Base-by-base conservation (phyloP, 768 basidiomycete genomes). In the Agaricus subrufescens region DNA sequence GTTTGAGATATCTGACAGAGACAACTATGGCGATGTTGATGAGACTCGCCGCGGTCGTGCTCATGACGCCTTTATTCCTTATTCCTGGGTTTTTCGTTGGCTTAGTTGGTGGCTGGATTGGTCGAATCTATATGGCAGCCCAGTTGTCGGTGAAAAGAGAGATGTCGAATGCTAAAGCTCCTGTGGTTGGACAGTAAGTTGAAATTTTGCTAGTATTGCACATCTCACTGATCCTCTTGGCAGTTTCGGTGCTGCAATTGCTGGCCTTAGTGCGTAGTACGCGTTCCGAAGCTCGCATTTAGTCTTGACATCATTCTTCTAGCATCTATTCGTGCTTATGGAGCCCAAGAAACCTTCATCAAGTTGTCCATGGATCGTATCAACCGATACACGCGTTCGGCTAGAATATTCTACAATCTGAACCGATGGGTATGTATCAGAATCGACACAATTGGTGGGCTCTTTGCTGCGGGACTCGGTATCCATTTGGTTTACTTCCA, bases 271-370 rank as follows among this genome's bases (percentile, higher is more conserved):
- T 75, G 71, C 54, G 71, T 57, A 12, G 10, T n/a, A 12, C 27
- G 23, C 46, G 19, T 27, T 27, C 31, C 7, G 10, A 7, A 10
- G 4, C 26, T 8, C 19, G 37, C 40, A 42, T 19, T 15, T 43
- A 9, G 10, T 42, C 60, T 42, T 19, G 31, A 31, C 50, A 19
- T 43, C 37, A 25, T 40, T 14, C 34, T 42, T 26, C 50, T 19
- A 77, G 77, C 69, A n/a, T 76, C 83, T 9, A 82, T 88, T 54
- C 73, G 85, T 27, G 86, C 85, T 2, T 88, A 83, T 63, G 78
- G 79, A 2, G 81, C 81, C 11, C 75, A 86, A 68, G 67, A 74
- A 40, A 58, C 67, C 3, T 83, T 77, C 69, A 75, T 66, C 54
- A 54, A 60, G 52, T 69, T 78, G 58, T 75, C 79, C 8, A 63